phyloP scores from a whole-genome alignment of 2,329 filamentous ascomycete genomes.

The Fusarium nodosum region DNA sequence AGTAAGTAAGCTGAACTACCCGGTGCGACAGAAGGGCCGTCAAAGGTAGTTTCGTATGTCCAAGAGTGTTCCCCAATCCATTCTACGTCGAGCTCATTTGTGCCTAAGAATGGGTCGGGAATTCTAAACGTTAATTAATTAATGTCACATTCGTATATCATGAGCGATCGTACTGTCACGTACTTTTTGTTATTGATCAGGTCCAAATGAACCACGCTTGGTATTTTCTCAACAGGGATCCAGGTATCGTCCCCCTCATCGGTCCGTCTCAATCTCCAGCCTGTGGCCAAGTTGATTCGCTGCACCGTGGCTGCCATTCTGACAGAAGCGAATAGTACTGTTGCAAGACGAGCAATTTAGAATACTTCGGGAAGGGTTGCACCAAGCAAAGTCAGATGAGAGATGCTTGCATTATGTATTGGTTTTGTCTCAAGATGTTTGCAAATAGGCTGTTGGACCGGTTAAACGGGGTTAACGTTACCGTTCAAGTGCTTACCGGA shows the following conservation, averaged over 20 bases:
- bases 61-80: conserved; percentile 10
- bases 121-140: not conserved
- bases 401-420: not conserved
- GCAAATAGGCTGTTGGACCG: too few species aligned
- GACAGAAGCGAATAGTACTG: not conserved
- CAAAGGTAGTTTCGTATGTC: conserved; percentile 16
- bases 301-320: not conserved
- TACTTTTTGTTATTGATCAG: not conserved
- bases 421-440: too few species aligned
- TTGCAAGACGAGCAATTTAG: not conserved
- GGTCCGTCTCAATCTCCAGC: not conserved
- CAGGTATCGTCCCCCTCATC: not conserved
- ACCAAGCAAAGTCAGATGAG: not conserved
- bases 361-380: not conserved
- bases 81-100: conserved; percentile 12
- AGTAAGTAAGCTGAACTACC: not conserved
- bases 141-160: not conserved
- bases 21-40: not conserved
- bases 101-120: conserved; percentile 2
- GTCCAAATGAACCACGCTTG: not conserved
- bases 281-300: not conserved
- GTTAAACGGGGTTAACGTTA: too few species aligned
- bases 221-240: not conserved
- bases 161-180: too few species aligned
- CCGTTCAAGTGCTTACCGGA: too few species aligned